These are phyloP conservation scores for Salix exigua DNA, from an alignment of 345 rosid species.

Conservation along the genomic window DNA sequence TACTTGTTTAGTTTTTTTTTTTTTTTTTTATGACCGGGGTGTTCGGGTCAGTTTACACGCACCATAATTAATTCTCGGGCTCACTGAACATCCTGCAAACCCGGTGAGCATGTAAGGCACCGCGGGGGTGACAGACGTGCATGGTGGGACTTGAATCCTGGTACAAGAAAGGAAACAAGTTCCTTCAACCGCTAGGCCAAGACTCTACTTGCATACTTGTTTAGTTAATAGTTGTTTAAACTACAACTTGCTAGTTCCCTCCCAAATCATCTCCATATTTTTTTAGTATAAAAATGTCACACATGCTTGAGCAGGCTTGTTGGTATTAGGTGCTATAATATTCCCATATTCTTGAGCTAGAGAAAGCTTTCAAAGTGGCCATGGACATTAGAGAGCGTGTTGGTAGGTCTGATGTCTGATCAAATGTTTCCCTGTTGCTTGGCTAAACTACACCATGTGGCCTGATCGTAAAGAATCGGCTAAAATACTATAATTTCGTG, in stretches of 20 bases:
- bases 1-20: no score
- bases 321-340: background rate
- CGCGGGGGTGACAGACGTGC: no score
- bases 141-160: no score
- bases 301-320: conserved; percentile 4
- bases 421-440: background rate
- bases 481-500: no score
- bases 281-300: background rate
- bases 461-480: background rate
- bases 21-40: no score
- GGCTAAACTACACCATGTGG: background rate
- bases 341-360: background rate
- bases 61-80: no score
- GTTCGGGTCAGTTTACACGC: no score
- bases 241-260: background rate
- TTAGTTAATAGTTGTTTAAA: background rate
- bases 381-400: background rate
- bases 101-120: no score
- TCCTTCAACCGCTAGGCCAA: no score
- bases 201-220: no score
- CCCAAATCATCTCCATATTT: background rate
- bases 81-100: no score
- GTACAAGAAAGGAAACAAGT: no score
- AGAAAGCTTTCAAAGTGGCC: conserved; percentile 4
- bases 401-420: background rate